Evolutionary conservation across 176 grass and related monocot genomes (phyloP), one percentile per base, ranked within the genome.

Genomic region (Echinochloa phyllopogon): DNA sequence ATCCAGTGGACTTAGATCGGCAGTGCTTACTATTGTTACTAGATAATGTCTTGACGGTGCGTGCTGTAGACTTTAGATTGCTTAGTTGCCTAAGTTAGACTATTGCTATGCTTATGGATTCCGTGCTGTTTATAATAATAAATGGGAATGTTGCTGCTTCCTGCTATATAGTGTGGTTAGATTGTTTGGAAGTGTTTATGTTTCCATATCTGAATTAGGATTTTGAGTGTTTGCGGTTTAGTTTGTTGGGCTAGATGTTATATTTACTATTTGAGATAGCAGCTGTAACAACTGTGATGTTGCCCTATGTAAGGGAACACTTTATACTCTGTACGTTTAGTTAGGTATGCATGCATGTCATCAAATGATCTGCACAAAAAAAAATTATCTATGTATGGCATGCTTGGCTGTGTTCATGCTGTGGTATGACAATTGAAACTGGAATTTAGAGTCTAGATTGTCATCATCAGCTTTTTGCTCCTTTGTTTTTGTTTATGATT

Each of bases 111-210:
- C 65, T 42, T 58, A 74, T 65, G 74, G 21, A 65, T 7, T 65
- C 2, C 2, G 10, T 50, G 21, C 73, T 49, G 13, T 13, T 86
- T 77, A 20, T 86, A 42, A 5, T 49, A 59, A 49, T 56, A 24
- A 82, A 18, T 25, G 10, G 64, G 17, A 72, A 21, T 64, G 52
- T 40, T 72, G 12, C 65, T 65, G 47, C 12, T 52, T 66, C 70
- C n/a, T 49, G 43, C 25, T 21, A 59, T 8, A 74, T 74, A 65
- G 48, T 51, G 11, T 25, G 43, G 38, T 27, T 71, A 39, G 29
- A 49, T 78, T 86, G 39, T 72, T 71, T 82, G 2, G 24, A 53
- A 55, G 5, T 77, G 18, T 78, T 45, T 86, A 55, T 90, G 66
- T 44, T 65, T 20, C 64, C 9, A 4, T 75, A 40, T 58, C 14